Percentiles rank a stretch among this genome's conserved stretches.
Conservation (phyloP, 148 eudicot species). For the Talinum fruticosum region DNA sequence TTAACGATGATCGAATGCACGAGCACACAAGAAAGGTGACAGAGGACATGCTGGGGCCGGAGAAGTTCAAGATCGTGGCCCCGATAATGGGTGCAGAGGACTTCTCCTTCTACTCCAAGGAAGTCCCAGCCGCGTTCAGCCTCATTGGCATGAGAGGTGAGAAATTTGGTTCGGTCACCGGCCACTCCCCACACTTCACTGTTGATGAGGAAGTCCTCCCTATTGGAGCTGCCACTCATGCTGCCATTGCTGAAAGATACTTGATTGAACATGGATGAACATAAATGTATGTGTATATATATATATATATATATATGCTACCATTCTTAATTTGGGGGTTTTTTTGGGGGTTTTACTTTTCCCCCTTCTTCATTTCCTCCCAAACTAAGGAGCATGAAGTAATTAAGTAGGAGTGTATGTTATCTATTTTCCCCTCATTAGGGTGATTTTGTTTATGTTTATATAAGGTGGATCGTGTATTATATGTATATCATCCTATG, state of each 20-base stretch:
- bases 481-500: neutral
- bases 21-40: conserved; percentile 57
- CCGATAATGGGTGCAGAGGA: conserved; percentile 88
- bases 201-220: conserved; percentile 69
- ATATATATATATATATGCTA: conserved; percentile 2
- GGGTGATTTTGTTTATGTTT: neutral
- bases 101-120: conserved; percentile 68
- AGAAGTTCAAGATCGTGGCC: conserved; percentile 36
- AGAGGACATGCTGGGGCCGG: conserved; percentile 43
- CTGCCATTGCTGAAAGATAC: conserved; percentile 75
- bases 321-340: neutral
- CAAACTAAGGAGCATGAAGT: neutral
- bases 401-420: neutral
- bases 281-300: neutral
- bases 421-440: neutral
- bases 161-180: conserved; percentile 47
- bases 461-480: neutral
- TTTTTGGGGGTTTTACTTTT: neutral
- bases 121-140: conserved; percentile 64
- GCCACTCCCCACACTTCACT: conserved; percentile 73
- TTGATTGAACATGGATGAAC: conserved; percentile 38
- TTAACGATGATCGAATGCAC: conserved; percentile 56
- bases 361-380: neutral
- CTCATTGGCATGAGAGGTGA: conserved; percentile 66
- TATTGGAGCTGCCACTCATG: conserved; percentile 75